Evolutionary conservation across 108 stramenopile species (phyloP).

Genomic region (Phaeodactylum tricornutum): DNA sequence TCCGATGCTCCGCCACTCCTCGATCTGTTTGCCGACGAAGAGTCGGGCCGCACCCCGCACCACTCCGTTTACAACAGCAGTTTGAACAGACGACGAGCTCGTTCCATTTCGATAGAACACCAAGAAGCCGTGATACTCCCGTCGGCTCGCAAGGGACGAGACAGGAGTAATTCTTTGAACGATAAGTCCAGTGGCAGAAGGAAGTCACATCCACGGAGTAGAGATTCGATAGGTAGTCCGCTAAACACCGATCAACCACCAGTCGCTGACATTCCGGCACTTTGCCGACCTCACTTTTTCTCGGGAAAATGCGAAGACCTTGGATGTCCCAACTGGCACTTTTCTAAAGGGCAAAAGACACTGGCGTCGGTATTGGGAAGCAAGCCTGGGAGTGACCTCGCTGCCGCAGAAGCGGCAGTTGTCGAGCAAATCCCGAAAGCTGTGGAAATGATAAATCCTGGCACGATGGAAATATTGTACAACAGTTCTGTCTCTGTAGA

Average conservation of each 20-base stretch:
- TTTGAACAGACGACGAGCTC: constrained; percentile 5
- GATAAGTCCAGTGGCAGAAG: background rate
- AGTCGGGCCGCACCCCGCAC: too few relatives aligned
- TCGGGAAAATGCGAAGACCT: constrained; percentile 1
- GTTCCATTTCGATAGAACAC: constrained; percentile 1
- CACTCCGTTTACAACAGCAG: too few relatives aligned
- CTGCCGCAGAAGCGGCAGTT: too few relatives aligned
- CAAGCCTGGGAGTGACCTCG: background rate
- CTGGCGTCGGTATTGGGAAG: constrained; percentile 1
- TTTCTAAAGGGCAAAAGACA: background rate
- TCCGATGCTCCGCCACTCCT: constrained; percentile 6
- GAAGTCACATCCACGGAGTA: constrained; percentile 8
- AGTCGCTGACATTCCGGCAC: background rate
- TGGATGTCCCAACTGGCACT: constrained; percentile 12
- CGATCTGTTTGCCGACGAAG: constrained; percentile 1
- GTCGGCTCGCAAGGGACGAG: too few relatives aligned
- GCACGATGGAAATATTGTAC: too few relatives aligned
- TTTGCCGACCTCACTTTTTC: constrained; percentile 22
- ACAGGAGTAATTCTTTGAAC: background rate
- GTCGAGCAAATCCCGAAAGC: too few relatives aligned
- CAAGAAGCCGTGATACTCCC: background rate
- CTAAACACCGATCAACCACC: background rate
- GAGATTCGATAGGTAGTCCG: background rate
- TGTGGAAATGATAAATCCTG: too few relatives aligned
- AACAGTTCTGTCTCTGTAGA: background rate